These are phyloP conservation scores for Metschnikowia arizonensis DNA, from an alignment of 805 yeast species.

Conservation along the genomic window DNA sequence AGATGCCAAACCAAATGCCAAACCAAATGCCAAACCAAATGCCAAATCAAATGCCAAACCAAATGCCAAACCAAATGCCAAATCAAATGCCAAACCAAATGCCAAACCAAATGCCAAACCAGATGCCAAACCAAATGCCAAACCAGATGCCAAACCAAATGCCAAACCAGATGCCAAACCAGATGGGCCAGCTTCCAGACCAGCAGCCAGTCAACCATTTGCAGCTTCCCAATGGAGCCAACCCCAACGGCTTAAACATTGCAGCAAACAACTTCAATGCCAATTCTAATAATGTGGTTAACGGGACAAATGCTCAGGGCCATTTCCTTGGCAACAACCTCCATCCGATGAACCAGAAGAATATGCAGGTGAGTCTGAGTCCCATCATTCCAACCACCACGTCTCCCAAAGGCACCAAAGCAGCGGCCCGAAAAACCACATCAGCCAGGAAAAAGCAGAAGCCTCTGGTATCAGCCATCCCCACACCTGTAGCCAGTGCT, in stretches of 20 bases:
- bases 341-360: conserved; percentile 1
- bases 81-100: conserved; percentile 8
- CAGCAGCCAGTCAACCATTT: neutral
- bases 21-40: neutral
- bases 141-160: conserved; percentile 5
- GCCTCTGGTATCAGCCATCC: conserved; percentile 25
- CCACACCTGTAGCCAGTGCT: conserved; percentile 35
- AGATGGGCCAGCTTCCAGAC: neutral
- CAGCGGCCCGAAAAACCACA: conserved; percentile 5
- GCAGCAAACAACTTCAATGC: neutral
- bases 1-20: neutral
- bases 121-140: neutral
- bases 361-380: conserved; percentile 2
- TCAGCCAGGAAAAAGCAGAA: conserved; percentile 13
- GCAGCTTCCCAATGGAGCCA: neutral
- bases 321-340: neutral
- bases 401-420: neutral
- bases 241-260: neutral
- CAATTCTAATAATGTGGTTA: neutral
- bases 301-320: neutral
- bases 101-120: neutral
- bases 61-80: neutral
- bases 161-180: conserved; percentile 2
- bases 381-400: conserved; percentile 1
- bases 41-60: conserved; percentile 7